Evolutionary conservation across 225 moss, liverwort and hornwort species (phyloP).

Genomic region (Bryoerythrophyllum caledonicum): DNA sequence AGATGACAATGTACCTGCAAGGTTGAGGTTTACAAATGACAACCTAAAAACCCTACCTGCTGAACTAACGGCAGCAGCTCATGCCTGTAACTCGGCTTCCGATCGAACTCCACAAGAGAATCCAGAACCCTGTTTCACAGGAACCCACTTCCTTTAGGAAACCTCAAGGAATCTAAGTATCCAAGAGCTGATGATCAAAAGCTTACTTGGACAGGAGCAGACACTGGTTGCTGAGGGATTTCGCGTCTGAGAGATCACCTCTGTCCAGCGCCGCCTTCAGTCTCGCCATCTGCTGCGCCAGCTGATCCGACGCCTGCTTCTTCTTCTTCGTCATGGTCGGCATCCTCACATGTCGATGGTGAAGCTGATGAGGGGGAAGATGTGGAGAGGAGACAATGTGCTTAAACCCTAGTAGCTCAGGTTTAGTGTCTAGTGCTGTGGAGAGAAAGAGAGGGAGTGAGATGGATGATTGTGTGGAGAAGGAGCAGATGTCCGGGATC

Average conservation of each 20-base stretch:
- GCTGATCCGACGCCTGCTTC: neutral
- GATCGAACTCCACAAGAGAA: conserved; percentile 25
- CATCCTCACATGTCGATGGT: neutral
- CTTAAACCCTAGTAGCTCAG: too few species aligned
- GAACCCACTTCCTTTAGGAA: neutral
- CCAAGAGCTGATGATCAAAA: neutral
- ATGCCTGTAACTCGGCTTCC: conserved; percentile 19
- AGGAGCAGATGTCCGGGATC: too few species aligned
- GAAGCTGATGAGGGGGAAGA: too few species aligned
- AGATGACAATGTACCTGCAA: too few species aligned
- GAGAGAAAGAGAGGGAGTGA: too few species aligned
- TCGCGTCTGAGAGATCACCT: conserved; percentile 23
- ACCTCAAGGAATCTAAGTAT: neutral
- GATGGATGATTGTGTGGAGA: too few species aligned
- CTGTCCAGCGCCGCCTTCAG: neutral
- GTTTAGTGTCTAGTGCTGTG: too few species aligned
- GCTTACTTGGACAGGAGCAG: conserved; percentile 29
- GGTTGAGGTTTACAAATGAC: neutral
- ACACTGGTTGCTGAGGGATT: conserved; percentile 24
- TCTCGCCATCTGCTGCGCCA: conserved; percentile 11
- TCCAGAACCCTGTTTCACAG: conserved; percentile 24
- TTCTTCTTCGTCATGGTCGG: too few species aligned
- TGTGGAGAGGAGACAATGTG: too few species aligned
- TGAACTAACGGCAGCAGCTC: conserved; percentile 28
- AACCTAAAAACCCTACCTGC: conserved; percentile 10